Conservation (phyloP, 139 green algal genomes). For the Asterochloris erici region DNA sequence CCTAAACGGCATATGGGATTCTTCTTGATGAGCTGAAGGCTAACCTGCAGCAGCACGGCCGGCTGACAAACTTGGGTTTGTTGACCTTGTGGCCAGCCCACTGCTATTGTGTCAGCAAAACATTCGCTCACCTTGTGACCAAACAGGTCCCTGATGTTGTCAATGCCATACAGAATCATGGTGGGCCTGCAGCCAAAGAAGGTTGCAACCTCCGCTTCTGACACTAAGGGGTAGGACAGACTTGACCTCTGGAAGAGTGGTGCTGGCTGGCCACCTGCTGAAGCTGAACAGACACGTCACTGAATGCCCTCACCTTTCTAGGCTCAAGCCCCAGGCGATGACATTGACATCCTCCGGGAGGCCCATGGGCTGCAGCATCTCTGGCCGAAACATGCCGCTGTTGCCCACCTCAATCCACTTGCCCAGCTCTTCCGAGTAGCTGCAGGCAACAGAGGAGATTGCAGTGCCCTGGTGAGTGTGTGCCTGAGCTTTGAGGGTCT, state of each 20-base stretch:
- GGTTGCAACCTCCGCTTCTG: neutral
- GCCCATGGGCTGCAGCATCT: constrained; percentile 99
- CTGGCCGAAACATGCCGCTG: constrained; percentile 92
- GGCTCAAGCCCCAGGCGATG: constrained; percentile 96
- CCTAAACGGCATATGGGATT: constrained; percentile 96
- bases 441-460: constrained; percentile 20
- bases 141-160: constrained; percentile 99
- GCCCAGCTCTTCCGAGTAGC: constrained; percentile 88
- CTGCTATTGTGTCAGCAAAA: neutral
- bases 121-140: constrained; percentile 81
- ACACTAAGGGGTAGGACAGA: too few relatives aligned
- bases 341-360: constrained; percentile 95
- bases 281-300: neutral
- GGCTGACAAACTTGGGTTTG: neutral
- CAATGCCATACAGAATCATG: constrained; percentile 99
- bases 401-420: constrained; percentile 99
- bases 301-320: constrained; percentile 47
- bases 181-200: constrained; percentile 64
- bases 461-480: neutral
- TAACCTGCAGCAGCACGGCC: constrained; percentile 34
- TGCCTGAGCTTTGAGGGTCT: too few relatives aligned
- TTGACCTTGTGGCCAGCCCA: neutral
- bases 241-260: neutral
- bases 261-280: neutral
- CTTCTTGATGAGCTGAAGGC: constrained; percentile 81